Percentiles rank a stretch among this genome's conserved stretches.
These are phyloP conservation scores for Melastoma malabathricum DNA, from an alignment of 345 rosid species.

Conservation along the genomic window DNA sequence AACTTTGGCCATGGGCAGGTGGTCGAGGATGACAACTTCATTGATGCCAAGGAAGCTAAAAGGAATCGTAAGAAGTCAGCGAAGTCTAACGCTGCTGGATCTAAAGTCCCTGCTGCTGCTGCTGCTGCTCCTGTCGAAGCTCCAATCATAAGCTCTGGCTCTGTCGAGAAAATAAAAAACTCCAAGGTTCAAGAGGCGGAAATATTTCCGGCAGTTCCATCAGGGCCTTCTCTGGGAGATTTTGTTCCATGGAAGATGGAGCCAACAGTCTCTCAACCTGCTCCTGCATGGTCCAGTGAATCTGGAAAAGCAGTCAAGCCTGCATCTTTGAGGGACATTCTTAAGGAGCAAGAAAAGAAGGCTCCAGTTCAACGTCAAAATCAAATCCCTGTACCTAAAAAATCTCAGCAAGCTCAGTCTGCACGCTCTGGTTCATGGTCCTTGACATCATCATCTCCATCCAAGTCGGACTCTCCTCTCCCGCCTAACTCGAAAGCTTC, in stretches of 20 bases:
- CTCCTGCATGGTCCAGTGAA: constrained; percentile 82
- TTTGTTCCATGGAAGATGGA: constrained; percentile 90
- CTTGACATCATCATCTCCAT: constrained; percentile 40
- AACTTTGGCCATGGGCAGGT: constrained; percentile 19
- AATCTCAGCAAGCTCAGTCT: constrained; percentile 38
- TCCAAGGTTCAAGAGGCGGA: constrained; percentile 57
- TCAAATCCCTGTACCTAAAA: constrained; percentile 38
- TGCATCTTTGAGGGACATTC: constrained; percentile 79
- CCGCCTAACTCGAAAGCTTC: constrained; percentile 41
- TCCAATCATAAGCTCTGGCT: constrained; percentile 31
- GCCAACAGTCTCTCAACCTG: constrained; percentile 33
- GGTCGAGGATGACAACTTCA: constrained; percentile 56
- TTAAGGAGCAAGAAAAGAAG: constrained; percentile 81
- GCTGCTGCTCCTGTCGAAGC: constrained; percentile 30
- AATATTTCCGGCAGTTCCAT: constrained; percentile 60
- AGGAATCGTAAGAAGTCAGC: constrained; percentile 83
- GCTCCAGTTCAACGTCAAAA: constrained; percentile 31
- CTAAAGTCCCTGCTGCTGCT: constrained; percentile 28
- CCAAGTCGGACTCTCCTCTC: constrained; percentile 44
- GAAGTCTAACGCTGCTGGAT: constrained; percentile 53
- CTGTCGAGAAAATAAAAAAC: constrained; percentile 63
- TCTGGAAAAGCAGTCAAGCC: constrained; percentile 48
- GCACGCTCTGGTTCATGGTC: constrained; percentile 43
- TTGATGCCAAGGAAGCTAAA: constrained; percentile 79
- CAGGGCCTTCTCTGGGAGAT: constrained; percentile 94